Base-by-base conservation (phyloP, 805 yeast species). In the Saturnispora galanensis region DNA sequence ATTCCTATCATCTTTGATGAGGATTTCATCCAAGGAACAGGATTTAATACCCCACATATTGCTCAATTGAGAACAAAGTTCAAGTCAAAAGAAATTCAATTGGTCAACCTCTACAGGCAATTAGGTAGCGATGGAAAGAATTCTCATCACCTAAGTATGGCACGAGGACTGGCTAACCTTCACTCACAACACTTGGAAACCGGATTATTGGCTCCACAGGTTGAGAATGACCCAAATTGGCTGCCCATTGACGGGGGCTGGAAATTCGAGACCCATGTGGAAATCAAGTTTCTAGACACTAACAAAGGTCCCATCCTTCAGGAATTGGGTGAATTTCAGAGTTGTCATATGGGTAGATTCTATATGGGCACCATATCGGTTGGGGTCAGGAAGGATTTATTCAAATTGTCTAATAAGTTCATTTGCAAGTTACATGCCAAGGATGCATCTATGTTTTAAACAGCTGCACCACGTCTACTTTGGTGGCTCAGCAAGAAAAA, bases 301-400 rank as follows among this genome's bases (percentile, higher is more conserved):
- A 21, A 3, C 8, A 21, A 21, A 21, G 26, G 26, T 6, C 7
- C 26, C 26, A 21, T 21, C 6, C 26, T 21, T 21, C 26, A 21
- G 8, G 31, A 21, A 16, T 16, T 40, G 12, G 12, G 29, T 7
- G 33, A 37, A 10, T 52, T 50, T 18, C 52, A 50, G 31, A 45
- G 44, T n/a, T 52, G 55, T 18, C 35, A 41, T 8, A 21, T 52
- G 6, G 31, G 47, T 15, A 36, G 55, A 30, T 17, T 41, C 10
- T 52, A 52, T 33, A 35, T 37, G 32, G 36, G 47, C 4, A 37
- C 35, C 1, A 12, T 50, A 10, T 46, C 45, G 26, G 8, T 50
- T 9, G 10, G 15, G 3, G 29, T 32, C 1, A 42, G 37, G 9
- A 47, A 41, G 30, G 42, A 15, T 41, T 41, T 11, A 29, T 29